phyloP scores from a whole-genome alignment of 371 early-diverging fungal genomes.

The Thermomucor indicae-seudaticae region DNA sequence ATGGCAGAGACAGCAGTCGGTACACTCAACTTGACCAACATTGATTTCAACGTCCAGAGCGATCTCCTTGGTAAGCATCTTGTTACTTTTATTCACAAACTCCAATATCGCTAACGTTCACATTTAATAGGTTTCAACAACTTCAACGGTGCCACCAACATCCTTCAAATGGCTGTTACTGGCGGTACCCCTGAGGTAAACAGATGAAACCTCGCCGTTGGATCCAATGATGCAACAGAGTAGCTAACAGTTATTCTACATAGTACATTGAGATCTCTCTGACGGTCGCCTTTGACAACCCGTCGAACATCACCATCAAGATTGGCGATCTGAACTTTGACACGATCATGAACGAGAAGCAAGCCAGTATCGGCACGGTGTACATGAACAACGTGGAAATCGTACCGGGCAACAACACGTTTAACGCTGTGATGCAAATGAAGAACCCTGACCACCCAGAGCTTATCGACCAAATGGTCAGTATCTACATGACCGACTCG shows the following conservation, averaged over 20 bases:
- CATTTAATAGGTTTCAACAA: conserved; percentile 27
- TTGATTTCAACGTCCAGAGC: conserved; percentile 41
- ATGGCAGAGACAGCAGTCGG: conserved; percentile 52
- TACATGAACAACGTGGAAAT: conserved; percentile 34
- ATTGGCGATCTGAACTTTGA: conserved; percentile 48
- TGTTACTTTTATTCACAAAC: too few species aligned
- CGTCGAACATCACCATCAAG: conserved; percentile 50
- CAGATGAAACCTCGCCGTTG: not conserved
- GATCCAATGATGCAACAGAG: not conserved
- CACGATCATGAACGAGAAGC: conserved; percentile 27
- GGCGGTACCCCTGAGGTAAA: conserved; percentile 29
- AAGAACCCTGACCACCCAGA: conserved; percentile 17
- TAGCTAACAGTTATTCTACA: not conserved
- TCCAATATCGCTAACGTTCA: too few species aligned
- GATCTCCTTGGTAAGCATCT: conserved; percentile 46
- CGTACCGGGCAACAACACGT: conserved; percentile 43
- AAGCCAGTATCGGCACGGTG: conserved; percentile 32
- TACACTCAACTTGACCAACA: conserved; percentile 35
- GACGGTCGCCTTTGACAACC: conserved; percentile 19
- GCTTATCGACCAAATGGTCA: conserved; percentile 24
- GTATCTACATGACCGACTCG: conserved; percentile 32
- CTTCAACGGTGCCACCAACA: conserved; percentile 33
- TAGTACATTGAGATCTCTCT: conserved; percentile 1
- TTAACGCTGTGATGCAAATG: conserved; percentile 36
- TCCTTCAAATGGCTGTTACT: conserved; percentile 29